These are phyloP conservation scores for Fraxinus baroniana DNA, from an alignment of 305 asterid species.

Conservation along the genomic window DNA sequence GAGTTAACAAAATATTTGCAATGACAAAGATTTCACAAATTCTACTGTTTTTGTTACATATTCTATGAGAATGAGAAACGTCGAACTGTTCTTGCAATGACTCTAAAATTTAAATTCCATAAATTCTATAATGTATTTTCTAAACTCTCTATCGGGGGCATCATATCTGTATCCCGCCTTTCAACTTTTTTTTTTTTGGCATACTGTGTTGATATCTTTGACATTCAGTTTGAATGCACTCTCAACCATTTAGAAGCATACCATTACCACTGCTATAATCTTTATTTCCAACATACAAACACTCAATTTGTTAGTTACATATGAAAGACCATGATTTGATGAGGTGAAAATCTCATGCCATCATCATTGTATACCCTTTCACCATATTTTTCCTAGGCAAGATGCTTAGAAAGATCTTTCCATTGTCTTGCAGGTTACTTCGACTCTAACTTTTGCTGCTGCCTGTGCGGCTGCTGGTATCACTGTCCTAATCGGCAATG, in stretches of 20 bases:
- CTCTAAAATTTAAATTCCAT: not conserved
- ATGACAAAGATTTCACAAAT: not conserved
- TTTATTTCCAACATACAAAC: not conserved
- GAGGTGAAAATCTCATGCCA: not conserved
- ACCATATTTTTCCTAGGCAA: not conserved
- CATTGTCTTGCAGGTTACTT: conserved; percentile 61
- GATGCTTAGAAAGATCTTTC: not conserved
- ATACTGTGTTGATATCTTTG: not conserved
- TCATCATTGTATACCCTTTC: not conserved
- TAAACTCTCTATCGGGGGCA: not conserved
- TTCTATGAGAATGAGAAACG: not conserved
- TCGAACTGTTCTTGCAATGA: not conserved
- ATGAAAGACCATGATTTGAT: not conserved
- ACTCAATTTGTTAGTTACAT: not conserved
- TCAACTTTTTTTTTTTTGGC: not conserved
- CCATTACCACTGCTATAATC: not conserved
- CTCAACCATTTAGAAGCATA: not conserved
- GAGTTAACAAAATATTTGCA: not conserved
- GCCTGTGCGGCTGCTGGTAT: conserved; percentile 97
- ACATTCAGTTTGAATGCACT: not conserved
- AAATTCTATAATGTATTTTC: not conserved
- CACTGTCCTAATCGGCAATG: conserved; percentile 88
- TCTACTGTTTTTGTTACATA: not conserved
- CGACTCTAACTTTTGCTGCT: conserved; percentile 90
- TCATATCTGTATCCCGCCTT: not conserved